Evolutionary conservation across 1,284 basidiomycete species (phyloP).

Genomic region (Microbotryomycetes sp.): DNA sequence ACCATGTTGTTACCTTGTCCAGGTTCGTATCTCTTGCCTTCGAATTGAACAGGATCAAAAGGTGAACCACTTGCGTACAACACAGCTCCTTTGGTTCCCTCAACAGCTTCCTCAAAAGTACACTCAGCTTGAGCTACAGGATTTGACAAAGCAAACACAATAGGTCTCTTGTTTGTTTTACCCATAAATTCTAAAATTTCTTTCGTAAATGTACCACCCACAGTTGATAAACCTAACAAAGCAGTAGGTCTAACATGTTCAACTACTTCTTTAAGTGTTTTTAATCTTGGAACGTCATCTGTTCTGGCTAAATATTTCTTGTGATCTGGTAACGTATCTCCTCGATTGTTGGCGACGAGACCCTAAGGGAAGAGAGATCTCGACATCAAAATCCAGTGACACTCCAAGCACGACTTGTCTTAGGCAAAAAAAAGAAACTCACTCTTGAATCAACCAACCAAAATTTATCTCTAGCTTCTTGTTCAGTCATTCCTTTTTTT

Average conservation of each 20-base stretch:
- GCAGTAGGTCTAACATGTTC: constrained; percentile 84
- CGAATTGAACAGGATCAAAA: constrained; percentile 61
- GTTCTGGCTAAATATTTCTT: constrained; percentile 73
- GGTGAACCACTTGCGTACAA: constrained; percentile 89
- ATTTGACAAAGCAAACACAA: constrained; percentile 95
- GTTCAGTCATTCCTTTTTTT: constrained; percentile 54
- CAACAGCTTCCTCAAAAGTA: constrained; percentile 71
- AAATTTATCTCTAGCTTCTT: constrained; percentile 71
- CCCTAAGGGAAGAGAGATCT: constrained; percentile 50
- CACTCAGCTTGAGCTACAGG: constrained; percentile 58
- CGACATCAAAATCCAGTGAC: background rate
- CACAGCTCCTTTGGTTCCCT: constrained; percentile 60
- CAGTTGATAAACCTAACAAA: constrained; percentile 82
- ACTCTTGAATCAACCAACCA: constrained; percentile 73
- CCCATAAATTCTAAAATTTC: constrained; percentile 74
- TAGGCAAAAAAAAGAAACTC: constrained; percentile 12
- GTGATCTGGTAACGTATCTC: constrained; percentile 65
- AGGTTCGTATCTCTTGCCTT: constrained; percentile 61
- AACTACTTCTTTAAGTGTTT: constrained; percentile 69
- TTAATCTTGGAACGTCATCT: constrained; percentile 68
- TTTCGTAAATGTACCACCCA: constrained; percentile 72
- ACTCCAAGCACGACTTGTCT: no score
- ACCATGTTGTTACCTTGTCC: constrained; percentile 90
- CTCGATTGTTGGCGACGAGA: constrained; percentile 58
- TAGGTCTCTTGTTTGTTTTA: constrained; percentile 74